These are phyloP conservation scores for Aspergillus luchuensis DNA, from an alignment of 2,329 filamentous ascomycete genomes.

Conservation along the genomic window DNA sequence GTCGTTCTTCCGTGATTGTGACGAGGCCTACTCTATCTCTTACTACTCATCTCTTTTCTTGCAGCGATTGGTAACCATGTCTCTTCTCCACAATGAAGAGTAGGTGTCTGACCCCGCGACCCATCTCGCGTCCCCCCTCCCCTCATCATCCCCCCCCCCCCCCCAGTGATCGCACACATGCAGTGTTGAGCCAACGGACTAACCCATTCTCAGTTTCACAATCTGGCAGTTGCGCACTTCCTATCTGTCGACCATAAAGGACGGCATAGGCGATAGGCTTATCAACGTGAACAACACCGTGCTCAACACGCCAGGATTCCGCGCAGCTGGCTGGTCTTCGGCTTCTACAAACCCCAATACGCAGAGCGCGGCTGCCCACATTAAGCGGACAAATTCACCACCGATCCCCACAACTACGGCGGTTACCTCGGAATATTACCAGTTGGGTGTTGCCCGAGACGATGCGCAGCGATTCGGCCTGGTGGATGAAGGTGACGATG, in stretches of 20 bases:
- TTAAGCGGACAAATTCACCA: constrained; percentile 67
- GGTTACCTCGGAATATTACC: constrained; percentile 64
- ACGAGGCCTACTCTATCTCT: not conserved
- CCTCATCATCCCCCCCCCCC: not conserved
- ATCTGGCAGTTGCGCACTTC: constrained; percentile 67
- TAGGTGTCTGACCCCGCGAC: constrained; percentile 32
- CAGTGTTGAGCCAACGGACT: constrained; percentile 9
- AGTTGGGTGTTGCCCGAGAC: constrained; percentile 44
- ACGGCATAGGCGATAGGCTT: constrained; percentile 66
- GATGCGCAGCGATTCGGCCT: constrained; percentile 25
- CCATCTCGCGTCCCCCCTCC: not conserved
- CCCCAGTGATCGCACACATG: not conserved
- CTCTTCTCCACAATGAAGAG: constrained; percentile 56
- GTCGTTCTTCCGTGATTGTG: constrained; percentile 8
- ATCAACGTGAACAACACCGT: constrained; percentile 66
- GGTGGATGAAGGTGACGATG: constrained; percentile 58
- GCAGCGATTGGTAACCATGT: constrained; percentile 38
- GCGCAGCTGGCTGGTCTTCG: constrained; percentile 63
- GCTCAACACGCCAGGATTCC: constrained; percentile 65
- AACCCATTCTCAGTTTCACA: constrained; percentile 54
- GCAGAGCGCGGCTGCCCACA: constrained; percentile 52
- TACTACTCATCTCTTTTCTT: not conserved
- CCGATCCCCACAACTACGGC: constrained; percentile 63
- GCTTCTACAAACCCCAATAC: constrained; percentile 36
- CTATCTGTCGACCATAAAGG: constrained; percentile 65